phyloP scores from a whole-genome alignment of 805 yeast species.

The Spencermartinsiella europaea region DNA sequence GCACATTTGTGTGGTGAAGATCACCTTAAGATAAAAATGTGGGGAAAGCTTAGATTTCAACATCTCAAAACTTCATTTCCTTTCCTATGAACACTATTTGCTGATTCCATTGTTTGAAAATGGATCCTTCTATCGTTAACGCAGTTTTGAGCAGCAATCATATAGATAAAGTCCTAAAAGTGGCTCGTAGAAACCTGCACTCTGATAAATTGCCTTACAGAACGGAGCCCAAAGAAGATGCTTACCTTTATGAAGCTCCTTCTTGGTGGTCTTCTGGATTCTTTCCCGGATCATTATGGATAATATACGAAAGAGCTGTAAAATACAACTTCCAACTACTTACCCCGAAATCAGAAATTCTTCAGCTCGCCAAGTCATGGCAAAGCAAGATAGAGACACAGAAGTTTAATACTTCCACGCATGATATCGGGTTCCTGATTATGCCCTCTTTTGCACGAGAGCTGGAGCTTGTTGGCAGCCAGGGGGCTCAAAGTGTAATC shows the following conservation, averaged over 20 bases:
- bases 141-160: neutral
- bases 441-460: conserved; percentile 28
- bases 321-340: neutral
- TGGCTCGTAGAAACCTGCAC: neutral
- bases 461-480: conserved; percentile 20
- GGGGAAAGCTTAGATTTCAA: too few relatives aligned
- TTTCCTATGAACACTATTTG: too few relatives aligned
- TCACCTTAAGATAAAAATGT: too few relatives aligned
- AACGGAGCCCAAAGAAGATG: neutral
- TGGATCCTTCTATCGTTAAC: neutral
- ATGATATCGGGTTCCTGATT: conserved; percentile 31
- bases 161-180: neutral
- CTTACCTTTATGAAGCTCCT: neutral
- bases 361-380: conserved; percentile 12
- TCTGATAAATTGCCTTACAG: neutral
- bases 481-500: conserved; percentile 20
- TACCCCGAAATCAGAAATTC: neutral
- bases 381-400: conserved; percentile 9
- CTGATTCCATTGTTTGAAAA: too few relatives aligned
- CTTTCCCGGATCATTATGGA: neutral
- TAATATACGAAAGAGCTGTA: neutral
- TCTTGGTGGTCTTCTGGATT: neutral
- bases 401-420: conserved; percentile 25
- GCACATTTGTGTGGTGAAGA: too few relatives aligned
- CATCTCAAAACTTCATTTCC: too few relatives aligned